Base-by-base conservation (phyloP, 169 alveolate genomes). In the Babesia ovata region DNA sequence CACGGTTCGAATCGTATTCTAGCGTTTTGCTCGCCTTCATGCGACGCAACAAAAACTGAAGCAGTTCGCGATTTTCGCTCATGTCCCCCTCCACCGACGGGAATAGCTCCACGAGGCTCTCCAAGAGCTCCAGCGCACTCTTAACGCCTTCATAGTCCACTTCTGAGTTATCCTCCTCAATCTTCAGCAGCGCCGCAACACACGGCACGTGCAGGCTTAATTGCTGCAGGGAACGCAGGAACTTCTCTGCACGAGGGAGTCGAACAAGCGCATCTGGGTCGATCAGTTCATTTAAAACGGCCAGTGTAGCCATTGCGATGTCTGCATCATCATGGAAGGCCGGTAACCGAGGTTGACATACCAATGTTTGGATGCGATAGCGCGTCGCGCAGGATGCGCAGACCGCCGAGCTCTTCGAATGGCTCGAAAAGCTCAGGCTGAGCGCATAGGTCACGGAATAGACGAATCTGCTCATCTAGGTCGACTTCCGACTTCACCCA, bases 401-500 rank as follows among this genome's bases (percentile, higher is more conserved):
- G 54, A 0, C 92, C 92, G 17, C 86, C 86, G 7, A 66, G 59
- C 39, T 65, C 60, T 33, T 79, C 79, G 21, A 86, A 86, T 26
- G 12, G 70, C 21, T 9, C 44, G 33, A 58, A 86, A 2, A 87
- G 70, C 44, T 60, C 77, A 7, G 94, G 94, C 21, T 45, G 44
- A 12, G 94, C 73, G 2, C 93, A 69, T 42, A 89, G 39, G 46
- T 75, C 87, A 21, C 63, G 36, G 70, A 87, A 79, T 42, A 65
- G 46, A n/a, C 77, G 45, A 17, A 89, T 79, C 70, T 89, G 93
- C 28, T 89, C 94, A 21, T 89, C 94, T 61, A 89, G 60, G 50
- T 89, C 94, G 10, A 89, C 94, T 44, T 89, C 94, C 21, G 92
- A 82, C 71, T 87, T 89, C 19, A 89, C 53, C 90, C 90, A 83